These are phyloP conservation scores for Thalassiosira hispida DNA, from an alignment of 352 stramenopile genomes.

Conservation along the genomic window DNA sequence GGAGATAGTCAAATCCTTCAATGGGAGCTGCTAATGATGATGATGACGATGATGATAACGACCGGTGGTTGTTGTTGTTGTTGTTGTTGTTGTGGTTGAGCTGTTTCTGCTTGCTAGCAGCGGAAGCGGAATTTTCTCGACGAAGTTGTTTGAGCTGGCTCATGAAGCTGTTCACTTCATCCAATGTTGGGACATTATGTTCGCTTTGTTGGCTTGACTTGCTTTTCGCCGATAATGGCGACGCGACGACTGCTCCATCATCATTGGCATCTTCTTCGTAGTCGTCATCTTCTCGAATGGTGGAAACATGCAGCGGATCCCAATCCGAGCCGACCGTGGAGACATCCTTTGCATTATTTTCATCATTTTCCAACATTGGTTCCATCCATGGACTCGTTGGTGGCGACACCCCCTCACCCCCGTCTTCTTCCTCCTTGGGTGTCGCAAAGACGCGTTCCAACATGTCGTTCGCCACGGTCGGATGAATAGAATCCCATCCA, in stretches of 20 bases:
- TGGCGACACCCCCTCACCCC: background rate
- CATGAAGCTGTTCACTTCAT: constrained; percentile 54
- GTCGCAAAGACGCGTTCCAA: constrained; percentile 17
- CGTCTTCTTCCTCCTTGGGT: background rate
- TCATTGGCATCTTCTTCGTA: too few relatives aligned
- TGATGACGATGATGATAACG: background rate
- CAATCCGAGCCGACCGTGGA: constrained; percentile 37
- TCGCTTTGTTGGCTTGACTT: background rate
- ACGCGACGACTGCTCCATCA: too few relatives aligned
- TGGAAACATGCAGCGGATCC: constrained; percentile 25
- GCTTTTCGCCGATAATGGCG: background rate
- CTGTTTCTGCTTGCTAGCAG: background rate
- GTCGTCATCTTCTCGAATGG: constrained; percentile 12
- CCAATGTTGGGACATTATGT: constrained; percentile 33
- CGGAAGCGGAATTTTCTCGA: background rate
- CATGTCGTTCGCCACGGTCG: constrained; percentile 10
- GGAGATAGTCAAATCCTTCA: background rate
- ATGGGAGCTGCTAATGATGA: background rate
- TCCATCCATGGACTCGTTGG: constrained; percentile 1
- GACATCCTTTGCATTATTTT: constrained; percentile 10
- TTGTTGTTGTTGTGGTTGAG: too few relatives aligned
- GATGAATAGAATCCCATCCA: constrained; percentile 19
- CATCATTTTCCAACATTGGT: constrained; percentile 18
- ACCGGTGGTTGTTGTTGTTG: background rate
- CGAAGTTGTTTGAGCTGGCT: constrained; percentile 31